Evolutionary conservation across 495 filamentous ascomycete genomes (phyloP), one percentile per base, ranked within the genome.

Genomic region (Neurospora sp.): DNA sequence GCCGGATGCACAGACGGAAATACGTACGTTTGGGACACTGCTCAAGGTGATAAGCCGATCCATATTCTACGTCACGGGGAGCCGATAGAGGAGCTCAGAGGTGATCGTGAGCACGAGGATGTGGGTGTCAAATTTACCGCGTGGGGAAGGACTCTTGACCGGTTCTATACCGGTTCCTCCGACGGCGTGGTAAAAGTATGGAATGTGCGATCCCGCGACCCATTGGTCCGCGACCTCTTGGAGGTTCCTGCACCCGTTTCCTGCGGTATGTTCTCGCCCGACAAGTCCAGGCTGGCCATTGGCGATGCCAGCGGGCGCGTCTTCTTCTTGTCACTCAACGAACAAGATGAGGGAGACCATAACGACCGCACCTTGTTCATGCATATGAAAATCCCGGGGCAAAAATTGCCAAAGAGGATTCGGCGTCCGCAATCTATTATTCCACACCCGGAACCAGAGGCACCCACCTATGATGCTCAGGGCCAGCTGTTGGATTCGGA

Each of bases 131-230:
- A 91, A 42, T 91, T 96, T 73, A 88, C 89, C 2, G 82, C 92
- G 1, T 99, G 95, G 95, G 94, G 91, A 2, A 84, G 85, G 4
- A 86, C 86, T 0, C 81, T 85, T 6, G 88, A 92, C 69, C 85
- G 91, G 0, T 88, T 98, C 65, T 97, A 94, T 76, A 97, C 92
- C n/a, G 96, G 94, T 3, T 91, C 91, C 4, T 96, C 94, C 0
- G 96, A 99, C 77, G 95, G 96, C 1, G 83, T 91, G 0, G 85
- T 99, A 8, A 97, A 94, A 71, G 86, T 89, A 22, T 99, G 96
- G 96, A 89, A 98, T 77, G 84, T 96, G 27, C 82, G 83, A 22
- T 80, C 82, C 2, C 73, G 74, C 61, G 86, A 86, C 27, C 85
- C 90, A 4, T 85, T 91, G 39, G 84, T 97, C n/a, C 80, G 86